Percentiles rank a stretch among this genome's conserved stretches.
Evolutionary conservation across 495 filamentous ascomycete species (phyloP).

Genomic region (Xylaria cubensis): DNA sequence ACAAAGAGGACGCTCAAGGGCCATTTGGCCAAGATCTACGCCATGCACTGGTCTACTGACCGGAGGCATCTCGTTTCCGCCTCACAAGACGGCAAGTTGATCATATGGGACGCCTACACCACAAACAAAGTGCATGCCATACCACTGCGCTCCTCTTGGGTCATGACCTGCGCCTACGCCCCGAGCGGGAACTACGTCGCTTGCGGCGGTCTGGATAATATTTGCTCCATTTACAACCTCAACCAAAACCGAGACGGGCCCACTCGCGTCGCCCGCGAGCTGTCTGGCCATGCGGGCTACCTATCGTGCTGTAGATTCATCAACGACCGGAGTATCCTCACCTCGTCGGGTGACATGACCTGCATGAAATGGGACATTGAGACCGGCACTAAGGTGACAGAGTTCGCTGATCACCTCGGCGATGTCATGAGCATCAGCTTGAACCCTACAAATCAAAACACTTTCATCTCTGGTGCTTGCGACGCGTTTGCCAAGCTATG

Average conservation of each 20-base stretch:
- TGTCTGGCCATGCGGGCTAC: conserved; percentile 97
- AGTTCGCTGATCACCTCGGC: conserved; percentile 97
- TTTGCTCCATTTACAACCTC: conserved; percentile 99
- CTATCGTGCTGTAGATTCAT: conserved; percentile 99
- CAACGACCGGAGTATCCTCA: conserved; percentile 96
- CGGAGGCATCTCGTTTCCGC: conserved; percentile 96
- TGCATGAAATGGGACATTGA: conserved; percentile 99
- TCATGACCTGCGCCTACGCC: conserved; percentile 99
- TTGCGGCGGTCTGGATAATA: conserved; percentile 98
- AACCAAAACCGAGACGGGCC: conserved; percentile 92
- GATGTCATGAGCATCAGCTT: conserved; percentile 99
- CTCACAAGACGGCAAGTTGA: conserved; percentile 98
- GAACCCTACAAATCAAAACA: conserved; percentile 98
- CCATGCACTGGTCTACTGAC: conserved; percentile 99
- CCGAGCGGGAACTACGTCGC: conserved; percentile 98
- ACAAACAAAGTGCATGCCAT: conserved; percentile 99
- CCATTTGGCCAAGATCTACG: conserved; percentile 97
- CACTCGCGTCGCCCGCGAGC: conserved; percentile 92
- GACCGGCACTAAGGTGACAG: conserved; percentile 93
- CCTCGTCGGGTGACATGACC: conserved; percentile 98
- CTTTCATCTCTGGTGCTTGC: conserved; percentile 97
- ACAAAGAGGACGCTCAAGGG: conserved; percentile 94
- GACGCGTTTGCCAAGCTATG: conserved; percentile 98
- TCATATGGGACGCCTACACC: conserved; percentile 99
- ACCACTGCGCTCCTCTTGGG: conserved; percentile 97